Evolutionary conservation across 2,329 filamentous ascomycete species (phyloP).

Genomic region (Pseudophaeomoniella oleicola): DNA sequence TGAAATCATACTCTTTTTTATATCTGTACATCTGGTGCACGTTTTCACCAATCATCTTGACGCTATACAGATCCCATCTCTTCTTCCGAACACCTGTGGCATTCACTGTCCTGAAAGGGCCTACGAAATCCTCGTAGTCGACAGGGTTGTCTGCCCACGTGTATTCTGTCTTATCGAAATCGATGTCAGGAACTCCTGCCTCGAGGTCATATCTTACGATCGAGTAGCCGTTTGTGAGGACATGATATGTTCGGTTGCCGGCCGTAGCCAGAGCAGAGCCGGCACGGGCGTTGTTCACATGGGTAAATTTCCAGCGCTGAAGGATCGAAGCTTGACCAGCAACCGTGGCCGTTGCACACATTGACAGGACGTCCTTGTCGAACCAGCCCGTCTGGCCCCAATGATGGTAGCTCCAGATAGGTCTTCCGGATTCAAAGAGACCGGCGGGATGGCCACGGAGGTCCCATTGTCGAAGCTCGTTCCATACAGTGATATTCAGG

Average conservation of each 20-base stretch:
- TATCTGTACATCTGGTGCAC: slow-evolving; percentile 24
- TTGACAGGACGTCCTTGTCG: slow-evolving; percentile 28
- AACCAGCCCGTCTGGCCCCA: slow-evolving; percentile 26
- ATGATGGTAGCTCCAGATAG: slow-evolving; percentile 28
- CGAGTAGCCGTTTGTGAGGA: slow-evolving; percentile 29
- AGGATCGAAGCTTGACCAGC: slow-evolving; percentile 26
- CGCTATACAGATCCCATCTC: slow-evolving; percentile 24
- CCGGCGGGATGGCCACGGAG: slow-evolving; percentile 26
- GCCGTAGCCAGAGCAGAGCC: slow-evolving; percentile 8
- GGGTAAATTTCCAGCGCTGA: slow-evolving; percentile 27
- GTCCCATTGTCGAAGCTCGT: slow-evolving; percentile 29
- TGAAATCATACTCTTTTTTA: neutral
- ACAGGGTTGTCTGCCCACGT: slow-evolving; percentile 28
- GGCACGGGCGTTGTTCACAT: slow-evolving; percentile 20
- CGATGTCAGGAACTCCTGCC: slow-evolving; percentile 19
- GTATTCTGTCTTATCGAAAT: slow-evolving; percentile 27
- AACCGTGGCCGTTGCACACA: slow-evolving; percentile 24
- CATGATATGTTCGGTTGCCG: slow-evolving; percentile 24
- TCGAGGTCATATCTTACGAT: slow-evolving; percentile 26
- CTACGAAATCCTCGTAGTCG: slow-evolving; percentile 24
- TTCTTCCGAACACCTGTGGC: slow-evolving; percentile 25
- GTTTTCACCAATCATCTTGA: slow-evolving; percentile 24
- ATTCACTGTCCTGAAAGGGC: slow-evolving; percentile 14
- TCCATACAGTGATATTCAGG: slow-evolving; percentile 23
- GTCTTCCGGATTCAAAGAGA: slow-evolving; percentile 27